Percentiles rank a stretch among this genome's conserved stretches.
Evolutionary conservation across 2,329 filamentous ascomycete species (phyloP).

Genomic region (Nemania bipapillata): DNA sequence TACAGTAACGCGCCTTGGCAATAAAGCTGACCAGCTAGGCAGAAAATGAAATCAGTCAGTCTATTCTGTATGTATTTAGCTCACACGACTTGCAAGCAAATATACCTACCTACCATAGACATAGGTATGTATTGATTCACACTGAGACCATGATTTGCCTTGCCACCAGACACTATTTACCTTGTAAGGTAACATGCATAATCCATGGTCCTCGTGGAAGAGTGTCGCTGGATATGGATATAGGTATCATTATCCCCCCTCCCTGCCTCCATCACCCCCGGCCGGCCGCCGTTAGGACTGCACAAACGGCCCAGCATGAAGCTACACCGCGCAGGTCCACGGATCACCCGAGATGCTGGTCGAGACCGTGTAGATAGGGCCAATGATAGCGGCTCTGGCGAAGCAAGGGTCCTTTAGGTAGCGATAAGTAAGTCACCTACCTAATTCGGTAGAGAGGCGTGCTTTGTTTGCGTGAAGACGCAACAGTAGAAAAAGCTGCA

Average conservation of each 20-base stretch:
- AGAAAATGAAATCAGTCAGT: constrained; percentile 30
- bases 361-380: constrained; percentile 11
- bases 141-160: neutral
- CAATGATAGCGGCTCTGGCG: constrained; percentile 22
- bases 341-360: constrained; percentile 22
- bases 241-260: constrained; percentile 1
- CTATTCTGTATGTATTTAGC: neutral
- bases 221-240: constrained; percentile 17
- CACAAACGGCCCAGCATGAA: constrained; percentile 3
- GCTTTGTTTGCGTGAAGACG: constrained; percentile 26
- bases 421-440: constrained; percentile 38
- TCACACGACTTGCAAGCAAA: neutral
- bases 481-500: constrained; percentile 26
- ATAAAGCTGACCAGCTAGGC: constrained; percentile 3
- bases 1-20: constrained; percentile 32
- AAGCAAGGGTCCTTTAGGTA: constrained; percentile 17
- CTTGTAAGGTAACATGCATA: neutral
- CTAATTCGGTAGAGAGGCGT: constrained; percentile 33
- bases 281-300: neutral
- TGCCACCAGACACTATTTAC: neutral
- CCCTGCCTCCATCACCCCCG: neutral
- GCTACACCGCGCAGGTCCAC: constrained; percentile 18
- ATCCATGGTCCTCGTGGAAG: neutral
- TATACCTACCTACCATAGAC: no score
- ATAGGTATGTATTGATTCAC: neutral